These are phyloP conservation scores for Byssothecium circinans DNA, from an alignment of 2,329 filamentous ascomycete genomes.

Conservation along the genomic window DNA sequence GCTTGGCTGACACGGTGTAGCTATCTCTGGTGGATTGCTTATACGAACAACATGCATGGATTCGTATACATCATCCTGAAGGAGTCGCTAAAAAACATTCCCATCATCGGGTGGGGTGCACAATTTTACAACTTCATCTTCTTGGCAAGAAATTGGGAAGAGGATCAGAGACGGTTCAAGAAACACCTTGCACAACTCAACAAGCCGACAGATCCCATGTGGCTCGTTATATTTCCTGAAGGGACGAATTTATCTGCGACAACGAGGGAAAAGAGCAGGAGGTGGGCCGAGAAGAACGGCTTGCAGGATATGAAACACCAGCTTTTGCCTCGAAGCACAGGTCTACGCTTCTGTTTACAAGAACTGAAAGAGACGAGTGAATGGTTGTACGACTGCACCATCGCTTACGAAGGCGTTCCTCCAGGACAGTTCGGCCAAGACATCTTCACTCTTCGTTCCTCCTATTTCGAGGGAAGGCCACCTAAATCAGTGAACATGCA, in stretches of 20 bases:
- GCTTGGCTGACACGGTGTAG: neutral
- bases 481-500: slow-evolving; percentile 97
- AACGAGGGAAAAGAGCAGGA: slow-evolving; percentile 68
- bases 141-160: slow-evolving; percentile 84
- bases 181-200: slow-evolving; percentile 73
- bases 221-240: slow-evolving; percentile 85
- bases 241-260: slow-evolving; percentile 78
- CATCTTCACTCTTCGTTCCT: slow-evolving; percentile 82
- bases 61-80: slow-evolving; percentile 90
- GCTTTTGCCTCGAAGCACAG: slow-evolving; percentile 78
- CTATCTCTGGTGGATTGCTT: slow-evolving; percentile 93
- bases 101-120: slow-evolving; percentile 77
- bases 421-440: slow-evolving; percentile 77
- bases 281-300: slow-evolving; percentile 76
- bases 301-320: slow-evolving; percentile 72
- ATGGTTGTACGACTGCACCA: slow-evolving; percentile 89
- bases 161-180: slow-evolving; percentile 74
- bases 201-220: slow-evolving; percentile 76
- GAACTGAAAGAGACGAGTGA: slow-evolving; percentile 74
- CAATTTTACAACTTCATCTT: slow-evolving; percentile 90
- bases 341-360: slow-evolving; percentile 75
- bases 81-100: slow-evolving; percentile 80
- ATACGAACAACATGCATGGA: slow-evolving; percentile 80
- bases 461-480: slow-evolving; percentile 83
- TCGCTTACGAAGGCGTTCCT: slow-evolving; percentile 90